Conservation (phyloP, 73 alveolate species). For the Uronychia setigera region DNA sequence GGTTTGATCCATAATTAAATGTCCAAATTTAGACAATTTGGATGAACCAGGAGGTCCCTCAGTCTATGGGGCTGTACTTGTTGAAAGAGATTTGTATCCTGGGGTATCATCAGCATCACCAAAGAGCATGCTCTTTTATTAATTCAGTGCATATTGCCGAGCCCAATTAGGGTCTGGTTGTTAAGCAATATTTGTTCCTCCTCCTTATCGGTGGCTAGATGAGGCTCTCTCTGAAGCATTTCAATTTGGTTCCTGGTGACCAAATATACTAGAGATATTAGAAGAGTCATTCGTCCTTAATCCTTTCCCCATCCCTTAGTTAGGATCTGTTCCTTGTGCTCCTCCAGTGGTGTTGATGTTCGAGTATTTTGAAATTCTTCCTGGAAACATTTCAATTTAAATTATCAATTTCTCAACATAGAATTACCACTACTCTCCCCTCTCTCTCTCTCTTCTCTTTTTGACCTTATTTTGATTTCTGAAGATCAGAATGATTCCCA, state of each 20-base stretch:
- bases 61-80: no score
- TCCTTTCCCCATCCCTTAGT: no score
- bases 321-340: no score
- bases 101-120: background rate
- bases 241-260: background rate
- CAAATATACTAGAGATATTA: background rate
- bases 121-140: background rate
- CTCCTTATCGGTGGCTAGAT: background rate
- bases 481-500: no score
- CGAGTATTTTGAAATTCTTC: background rate
- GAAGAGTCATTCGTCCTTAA: background rate
- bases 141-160: background rate
- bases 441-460: no score
- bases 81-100: background rate
- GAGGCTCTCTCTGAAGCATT: background rate
- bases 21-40: background rate
- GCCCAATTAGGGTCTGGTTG: slow-evolving; percentile 1
- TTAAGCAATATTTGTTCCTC: background rate
- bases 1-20: background rate
- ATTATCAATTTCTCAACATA: no score
- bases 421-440: no score
- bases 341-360: background rate
- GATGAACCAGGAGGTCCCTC: background rate
- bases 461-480: no score
- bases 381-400: no score